Base-by-base conservation (phyloP, 2,329 filamentous ascomycete genomes). In the Fusarium chuoi region DNA sequence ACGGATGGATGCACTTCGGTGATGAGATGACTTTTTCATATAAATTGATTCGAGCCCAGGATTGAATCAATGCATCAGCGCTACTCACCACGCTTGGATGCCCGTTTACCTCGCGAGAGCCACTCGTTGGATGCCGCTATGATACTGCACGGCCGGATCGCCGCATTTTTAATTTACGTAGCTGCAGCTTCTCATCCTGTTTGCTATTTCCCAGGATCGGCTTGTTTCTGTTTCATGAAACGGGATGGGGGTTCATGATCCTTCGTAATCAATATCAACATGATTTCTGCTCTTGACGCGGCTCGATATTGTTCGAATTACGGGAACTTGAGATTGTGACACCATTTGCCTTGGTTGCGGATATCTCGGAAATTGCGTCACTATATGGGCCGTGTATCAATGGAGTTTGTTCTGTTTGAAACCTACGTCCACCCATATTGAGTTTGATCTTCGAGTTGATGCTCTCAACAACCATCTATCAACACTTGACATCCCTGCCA, bases 201-300 rank as follows among this genome's bases (percentile, higher is more conserved):
- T 62, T 72, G 17, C 42, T 63, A 39, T 54, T 58, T 56, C 46
- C 30, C 59, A 55, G 44, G 52, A 48, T 57, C 55, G 57, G 68
- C 71, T 66, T 65, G 71, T 68, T 62, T 72, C 68, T 74, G 68
- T 60, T 60, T 74, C 71, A 69, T 74, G 71, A 74, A 74, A 71
- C 67, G 30, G 55, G 59, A 68, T 46, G 51, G 59, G 51, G 49
- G 22, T 38, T 33, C 28, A 41, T 58, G 39, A 73, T 63, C 70
- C 70, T 67, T 42, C 54, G 41, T 36, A 74, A 71, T 52, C 36
- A 64, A 24, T 15, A 44, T 45, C 18, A 41, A 36, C 49, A n/a
- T 51, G 56, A 58, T 33, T 58, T 28, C 24, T 36, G 30, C 24
- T 28, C 30, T 58, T 30, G 42, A 51, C 33, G 33, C 42, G 41